Evolutionary conservation across 1,284 basidiomycete genomes (phyloP), one percentile per base, ranked within the genome.

Genomic region (Baeospora myosura): DNA sequence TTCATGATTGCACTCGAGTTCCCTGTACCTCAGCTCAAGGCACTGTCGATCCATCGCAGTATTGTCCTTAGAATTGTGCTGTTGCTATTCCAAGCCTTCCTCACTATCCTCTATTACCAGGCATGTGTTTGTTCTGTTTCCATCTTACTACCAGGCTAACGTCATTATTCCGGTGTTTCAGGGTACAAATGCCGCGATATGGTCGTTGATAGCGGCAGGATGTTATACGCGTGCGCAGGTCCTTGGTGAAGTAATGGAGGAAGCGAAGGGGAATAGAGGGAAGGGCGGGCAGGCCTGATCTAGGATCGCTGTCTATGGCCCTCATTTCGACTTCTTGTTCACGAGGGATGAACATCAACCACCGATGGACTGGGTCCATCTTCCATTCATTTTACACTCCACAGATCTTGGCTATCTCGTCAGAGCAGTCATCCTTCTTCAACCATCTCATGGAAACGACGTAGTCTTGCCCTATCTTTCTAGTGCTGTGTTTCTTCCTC

Each of bases 61-160:
- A 64, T 87, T 45, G 61, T 76, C 23, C 50, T 84, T 21, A 65
- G 81, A 52, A 67, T 83, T 31, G 71, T 89, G 28, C 48, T 84
- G 41, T 66, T 90, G 43, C 52, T 82, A 35, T 62, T 81, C 48
- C 80, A 86, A 54, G 66, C 76, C 0, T 76, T 80, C 56, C 52
- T 86, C n/a, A 66, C 74, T 18, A 68, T 86, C 40, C 59, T 92
- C 40, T 85, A 74, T 58, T 90, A 91, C 64, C 88, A 91, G 66
- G 72, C 54, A 16, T 35, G 21, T 16, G 30, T 31, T 18, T 21
- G 36, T 25, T 25, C 24, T 10, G 38, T 32, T 33, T 33, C 38
- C 40, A 11, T 7, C 7, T 17, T 17, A 17, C 8, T 38, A 26
- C 23, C 30, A 2, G 24, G 29, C 32, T 48, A 12, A 36, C 43